phyloP scores from a whole-genome alignment of 768 basidiomycete species.

The Mycena alexandri region DNA sequence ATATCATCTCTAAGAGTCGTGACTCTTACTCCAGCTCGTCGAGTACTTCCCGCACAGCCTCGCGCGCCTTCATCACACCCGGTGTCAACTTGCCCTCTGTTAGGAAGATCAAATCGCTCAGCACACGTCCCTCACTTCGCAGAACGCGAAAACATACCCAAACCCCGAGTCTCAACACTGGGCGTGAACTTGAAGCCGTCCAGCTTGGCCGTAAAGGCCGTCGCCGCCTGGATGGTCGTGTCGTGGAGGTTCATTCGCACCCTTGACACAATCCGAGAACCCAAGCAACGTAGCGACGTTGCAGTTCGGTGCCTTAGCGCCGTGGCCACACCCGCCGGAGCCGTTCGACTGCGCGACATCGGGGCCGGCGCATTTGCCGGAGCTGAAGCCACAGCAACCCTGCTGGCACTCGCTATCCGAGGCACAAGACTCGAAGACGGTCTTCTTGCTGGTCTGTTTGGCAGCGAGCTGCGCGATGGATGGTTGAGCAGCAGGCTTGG shows the following conservation, averaged over 20 bases:
- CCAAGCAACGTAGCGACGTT: constrained; percentile 23
- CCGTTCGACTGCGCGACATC: constrained; percentile 29
- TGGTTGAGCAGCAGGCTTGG: constrained; percentile 6
- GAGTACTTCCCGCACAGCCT: constrained; percentile 3
- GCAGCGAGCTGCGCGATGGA: constrained; percentile 25
- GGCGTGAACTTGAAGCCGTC: constrained; percentile 12
- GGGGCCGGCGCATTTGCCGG: constrained; percentile 29
- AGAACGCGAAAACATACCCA: constrained; percentile 16
- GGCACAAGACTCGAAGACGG: constrained; percentile 26
- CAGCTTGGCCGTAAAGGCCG: constrained; percentile 11
- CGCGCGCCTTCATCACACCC: constrained; percentile 10
- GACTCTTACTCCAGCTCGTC: constrained; percentile 1
- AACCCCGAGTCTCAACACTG: constrained; percentile 4
- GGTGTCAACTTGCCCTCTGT: constrained; percentile 16
- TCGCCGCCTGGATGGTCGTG: not conserved
- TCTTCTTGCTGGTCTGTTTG: constrained; percentile 24
- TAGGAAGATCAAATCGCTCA: constrained; percentile 1
- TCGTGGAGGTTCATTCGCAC: constrained; percentile 6
- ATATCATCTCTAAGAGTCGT: no score
- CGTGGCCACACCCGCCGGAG: constrained; percentile 26
- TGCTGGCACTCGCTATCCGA: constrained; percentile 25
- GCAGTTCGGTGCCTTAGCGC: constrained; percentile 25
- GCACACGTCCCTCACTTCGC: not conserved
- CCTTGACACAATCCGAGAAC: constrained; percentile 7
- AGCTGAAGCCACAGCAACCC: constrained; percentile 28